Base-by-base conservation (phyloP, 768 basidiomycete species). In the Naganishia friedmannii region DNA sequence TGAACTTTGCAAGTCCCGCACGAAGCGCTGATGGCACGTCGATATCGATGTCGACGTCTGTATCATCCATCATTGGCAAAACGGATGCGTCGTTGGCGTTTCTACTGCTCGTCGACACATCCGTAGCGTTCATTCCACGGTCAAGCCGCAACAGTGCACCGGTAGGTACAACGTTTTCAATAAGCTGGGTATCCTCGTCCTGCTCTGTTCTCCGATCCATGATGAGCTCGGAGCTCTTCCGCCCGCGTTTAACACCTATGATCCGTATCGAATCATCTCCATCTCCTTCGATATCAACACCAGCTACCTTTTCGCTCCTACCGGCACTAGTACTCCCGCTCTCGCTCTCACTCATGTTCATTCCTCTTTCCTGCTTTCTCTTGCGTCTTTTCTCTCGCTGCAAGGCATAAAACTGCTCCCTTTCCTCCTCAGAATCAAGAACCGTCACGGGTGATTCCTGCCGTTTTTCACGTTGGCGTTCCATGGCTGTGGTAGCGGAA, bases 1-100 rank as follows among this genome's bases (percentile, higher is more conserved):
- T 58, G 68, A 60, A 69, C 19, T 45, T 56, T 17, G 55, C 23
- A 4, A 69, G 56, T 31, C 46, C 68, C 39, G 39, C 60, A 42
- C 60, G 60, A 12, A 45, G 39, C 13, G 23, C 39, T 9, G 60
- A 63, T 19, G 57, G 57, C 3, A 21, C 39, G 42, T 63, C 60
- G 15, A 23, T 17, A 3, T 45, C 60, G 57, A 21, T 39, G 19
- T 34, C 19, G 55, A n/a, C 10, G 3, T 7, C 13, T 15, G 57
- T 42, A n/a, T 39, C 34, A 21, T 21, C 57, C 9, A 8, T 10
- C 28, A 42, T 23, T 23, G 5, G 39, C n/a, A 21, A 10, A 46
- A 12, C 17, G 6, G 19, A 21, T 45, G 5, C 51, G 31, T 4
- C 19, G 37, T 26, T 26, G 23, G 1, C 37, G 37, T 31, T 57